A percentile compares a stretch with the other conserved stretches of the same genome.
phyloP scores from a whole-genome alignment of 352 stramenopile genomes.

The Phytophthora uliginosa region DNA sequence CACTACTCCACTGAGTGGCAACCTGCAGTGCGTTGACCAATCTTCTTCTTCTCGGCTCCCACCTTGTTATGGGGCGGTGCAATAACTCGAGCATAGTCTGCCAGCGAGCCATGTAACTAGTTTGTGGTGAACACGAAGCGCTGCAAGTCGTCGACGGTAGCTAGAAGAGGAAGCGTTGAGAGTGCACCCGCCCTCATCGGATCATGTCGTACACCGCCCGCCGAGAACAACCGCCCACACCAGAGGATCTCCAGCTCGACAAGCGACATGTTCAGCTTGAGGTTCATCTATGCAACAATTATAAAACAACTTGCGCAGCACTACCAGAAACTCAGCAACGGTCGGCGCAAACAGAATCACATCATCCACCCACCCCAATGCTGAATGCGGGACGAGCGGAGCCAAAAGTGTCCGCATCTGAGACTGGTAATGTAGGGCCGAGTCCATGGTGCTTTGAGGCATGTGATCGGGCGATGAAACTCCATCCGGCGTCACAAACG shows the following conservation, averaged over 20 bases:
- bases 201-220: neutral
- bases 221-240: neutral
- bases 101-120: neutral
- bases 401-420: slow-evolving; percentile 1
- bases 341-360: slow-evolving; percentile 24
- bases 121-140: neutral
- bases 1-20: neutral
- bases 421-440: neutral
- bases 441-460: slow-evolving; percentile 9
- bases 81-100: neutral
- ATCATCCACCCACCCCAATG: slow-evolving; percentile 40
- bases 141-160: neutral
- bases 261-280: neutral
- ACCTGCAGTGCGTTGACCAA: neutral
- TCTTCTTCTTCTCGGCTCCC: neutral
- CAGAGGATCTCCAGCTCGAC: neutral
- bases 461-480: neutral
- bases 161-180: neutral
- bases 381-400: slow-evolving; percentile 11
- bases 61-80: neutral
- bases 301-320: neutral
- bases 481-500: neutral
- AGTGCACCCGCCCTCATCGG: neutral
- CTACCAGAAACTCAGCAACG: neutral
- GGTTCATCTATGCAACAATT: neutral